phyloP scores from a whole-genome alignment of 2,329 filamentous ascomycete species.

The Arthrobotrys iridis region DNA sequence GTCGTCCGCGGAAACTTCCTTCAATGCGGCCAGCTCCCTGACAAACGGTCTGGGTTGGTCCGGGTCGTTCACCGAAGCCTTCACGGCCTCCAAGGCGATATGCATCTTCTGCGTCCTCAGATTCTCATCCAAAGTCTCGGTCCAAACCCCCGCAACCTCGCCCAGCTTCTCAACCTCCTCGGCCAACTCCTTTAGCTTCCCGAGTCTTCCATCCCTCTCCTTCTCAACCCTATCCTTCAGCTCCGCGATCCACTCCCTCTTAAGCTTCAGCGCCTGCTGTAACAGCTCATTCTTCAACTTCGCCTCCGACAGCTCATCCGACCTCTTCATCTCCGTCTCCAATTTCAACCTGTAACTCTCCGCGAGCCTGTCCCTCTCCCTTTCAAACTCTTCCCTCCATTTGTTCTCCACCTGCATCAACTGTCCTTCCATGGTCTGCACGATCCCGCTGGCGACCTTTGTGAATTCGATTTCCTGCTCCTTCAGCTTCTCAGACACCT shows the following conservation, averaged over 20 bases:
- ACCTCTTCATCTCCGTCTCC: slow-evolving; percentile 79
- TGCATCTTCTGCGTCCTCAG: slow-evolving; percentile 95
- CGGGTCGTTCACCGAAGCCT: slow-evolving; percentile 79
- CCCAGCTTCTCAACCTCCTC: slow-evolving; percentile 83
- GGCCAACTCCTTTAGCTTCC: slow-evolving; percentile 83
- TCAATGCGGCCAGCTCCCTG: slow-evolving; percentile 89
- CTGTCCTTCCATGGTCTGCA: slow-evolving; percentile 83
- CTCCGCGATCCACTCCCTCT: slow-evolving; percentile 81
- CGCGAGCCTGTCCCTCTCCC: slow-evolving; percentile 82
- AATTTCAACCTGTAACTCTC: slow-evolving; percentile 82
- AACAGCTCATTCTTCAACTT: slow-evolving; percentile 84
- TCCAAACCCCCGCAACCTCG: slow-evolving; percentile 87
- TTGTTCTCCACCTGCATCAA: slow-evolving; percentile 82
- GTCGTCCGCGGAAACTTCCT: slow-evolving; percentile 86
- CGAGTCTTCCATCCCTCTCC: slow-evolving; percentile 85
- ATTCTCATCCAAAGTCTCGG: slow-evolving; percentile 86
- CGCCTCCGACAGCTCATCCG: slow-evolving; percentile 82
- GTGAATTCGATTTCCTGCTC: slow-evolving; percentile 79
- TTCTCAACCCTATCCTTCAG: slow-evolving; percentile 84
- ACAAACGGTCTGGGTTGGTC: slow-evolving; percentile 84
- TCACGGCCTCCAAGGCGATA: slow-evolving; percentile 92
- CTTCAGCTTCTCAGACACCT: slow-evolving; percentile 67
- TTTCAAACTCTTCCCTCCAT: slow-evolving; percentile 88
- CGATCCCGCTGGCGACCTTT: slow-evolving; percentile 83
- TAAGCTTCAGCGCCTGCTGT: slow-evolving; percentile 88